Conservation (phyloP, 2,329 filamentous ascomycete genomes). For the Stylonectria norvegica region DNA sequence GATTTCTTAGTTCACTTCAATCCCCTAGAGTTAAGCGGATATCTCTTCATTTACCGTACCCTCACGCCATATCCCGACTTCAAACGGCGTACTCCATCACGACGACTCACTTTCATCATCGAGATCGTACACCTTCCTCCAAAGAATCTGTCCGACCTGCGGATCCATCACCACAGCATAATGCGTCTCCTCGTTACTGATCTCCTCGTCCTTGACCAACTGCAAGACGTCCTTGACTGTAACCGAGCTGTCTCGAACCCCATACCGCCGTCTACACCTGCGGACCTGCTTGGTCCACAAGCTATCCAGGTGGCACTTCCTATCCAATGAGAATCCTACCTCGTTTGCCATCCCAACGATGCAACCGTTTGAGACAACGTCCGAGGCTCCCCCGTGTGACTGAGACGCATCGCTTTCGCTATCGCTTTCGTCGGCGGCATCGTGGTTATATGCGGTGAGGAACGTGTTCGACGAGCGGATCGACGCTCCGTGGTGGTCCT, state of each 20-base stretch:
- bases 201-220: conserved; percentile 23
- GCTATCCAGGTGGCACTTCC: conserved; percentile 20
- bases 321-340: conserved; percentile 19
- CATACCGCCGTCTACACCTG: not conserved
- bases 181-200: conserved; percentile 31
- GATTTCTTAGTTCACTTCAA: no score
- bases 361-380: conserved; percentile 3
- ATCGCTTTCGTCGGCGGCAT: conserved; percentile 22
- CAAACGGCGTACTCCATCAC: not conserved
- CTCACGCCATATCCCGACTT: no score
- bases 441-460: conserved; percentile 28
- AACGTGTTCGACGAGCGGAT: conserved; percentile 21
- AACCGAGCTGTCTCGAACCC: conserved; percentile 5
- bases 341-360: conserved; percentile 23
- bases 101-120: not conserved
- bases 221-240: conserved; percentile 20
- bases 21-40: no score
- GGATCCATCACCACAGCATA: conserved; percentile 44
- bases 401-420: conserved; percentile 21
- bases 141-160: conserved; percentile 41
- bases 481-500: conserved; percentile 22
- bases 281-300: conserved; percentile 15
- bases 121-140: conserved; percentile 28
- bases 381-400: conserved; percentile 8
- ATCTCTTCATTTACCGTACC: no score